A percentile compares a stretch with the other conserved stretches of the same genome.
Evolutionary conservation across 306 rosid species (phyloP).

Genomic region (Crotalaria pallida): DNA sequence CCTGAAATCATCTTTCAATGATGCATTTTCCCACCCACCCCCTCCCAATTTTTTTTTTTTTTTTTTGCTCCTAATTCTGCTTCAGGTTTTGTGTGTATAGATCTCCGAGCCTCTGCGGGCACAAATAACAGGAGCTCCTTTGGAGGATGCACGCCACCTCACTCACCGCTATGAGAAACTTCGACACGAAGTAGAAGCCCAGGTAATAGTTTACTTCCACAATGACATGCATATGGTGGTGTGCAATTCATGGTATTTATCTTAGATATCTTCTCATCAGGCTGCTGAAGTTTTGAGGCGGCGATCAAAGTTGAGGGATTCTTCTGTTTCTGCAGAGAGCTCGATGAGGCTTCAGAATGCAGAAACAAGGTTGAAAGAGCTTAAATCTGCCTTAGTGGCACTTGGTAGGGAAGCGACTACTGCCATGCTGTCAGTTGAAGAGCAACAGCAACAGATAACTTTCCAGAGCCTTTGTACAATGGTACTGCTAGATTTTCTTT

Average conservation of each 20-base stretch:
- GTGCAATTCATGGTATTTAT: constrained; percentile 27
- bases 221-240: constrained; percentile 26
- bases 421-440: constrained; percentile 91
- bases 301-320: constrained; percentile 61
- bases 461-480: constrained; percentile 62
- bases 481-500: constrained; percentile 45
- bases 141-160: constrained; percentile 96
- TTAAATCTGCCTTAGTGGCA: constrained; percentile 72
- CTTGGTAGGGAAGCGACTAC: constrained; percentile 86
- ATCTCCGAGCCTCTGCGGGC: constrained; percentile 78
- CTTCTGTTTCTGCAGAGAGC: constrained; percentile 73
- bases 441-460: constrained; percentile 76
- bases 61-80: constrained; percentile 41
- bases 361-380: constrained; percentile 72
- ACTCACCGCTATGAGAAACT: constrained; percentile 75
- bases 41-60: background rate
- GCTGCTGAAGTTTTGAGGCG: constrained; percentile 94
- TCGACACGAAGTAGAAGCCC: constrained; percentile 78
- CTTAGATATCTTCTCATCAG: constrained; percentile 46
- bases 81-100: constrained; percentile 58
- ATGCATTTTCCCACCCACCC: background rate
- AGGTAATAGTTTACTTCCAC: constrained; percentile 48
- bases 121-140: constrained; percentile 86
- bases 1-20: background rate
- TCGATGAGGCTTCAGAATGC: constrained; percentile 74